These are phyloP conservation scores for Bonia amplexicaulis DNA, from an alignment of 176 grass and related monocot genomes.

Conservation along the genomic window DNA sequence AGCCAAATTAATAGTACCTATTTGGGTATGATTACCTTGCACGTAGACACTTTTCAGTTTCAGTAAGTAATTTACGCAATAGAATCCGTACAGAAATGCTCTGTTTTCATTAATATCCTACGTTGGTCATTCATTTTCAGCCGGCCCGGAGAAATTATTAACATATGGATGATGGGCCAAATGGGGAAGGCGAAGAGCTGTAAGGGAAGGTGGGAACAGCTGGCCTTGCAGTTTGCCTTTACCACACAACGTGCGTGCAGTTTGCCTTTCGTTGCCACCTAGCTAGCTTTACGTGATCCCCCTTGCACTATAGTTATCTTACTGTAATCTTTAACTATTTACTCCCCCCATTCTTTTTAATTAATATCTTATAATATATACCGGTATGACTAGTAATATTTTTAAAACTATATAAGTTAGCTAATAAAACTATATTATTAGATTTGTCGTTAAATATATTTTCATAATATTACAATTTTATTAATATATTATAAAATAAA, in stretches of 20 bases:
- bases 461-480: no score
- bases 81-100: background rate
- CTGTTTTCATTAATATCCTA: background rate
- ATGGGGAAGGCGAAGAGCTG: background rate
- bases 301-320: background rate
- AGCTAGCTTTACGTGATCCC: background rate
- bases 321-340: background rate
- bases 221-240: constrained; percentile 26
- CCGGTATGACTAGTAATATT: no score
- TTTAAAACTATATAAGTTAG: no score
- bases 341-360: no score
- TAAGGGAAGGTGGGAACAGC: constrained; percentile 31
- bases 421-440: no score
- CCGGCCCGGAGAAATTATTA: background rate
- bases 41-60: no score
- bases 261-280: constrained; percentile 4
- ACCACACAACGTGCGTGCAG: constrained; percentile 37
- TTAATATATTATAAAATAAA: no score
- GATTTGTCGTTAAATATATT: background rate
- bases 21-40: no score
- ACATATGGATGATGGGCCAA: background rate
- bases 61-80: background rate
- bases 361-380: no score
- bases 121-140: background rate
- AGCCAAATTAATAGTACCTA: no score